Conservation (phyloP, 2,329 filamentous ascomycete genomes). For the Nothomitra cinnamomea region DNA sequence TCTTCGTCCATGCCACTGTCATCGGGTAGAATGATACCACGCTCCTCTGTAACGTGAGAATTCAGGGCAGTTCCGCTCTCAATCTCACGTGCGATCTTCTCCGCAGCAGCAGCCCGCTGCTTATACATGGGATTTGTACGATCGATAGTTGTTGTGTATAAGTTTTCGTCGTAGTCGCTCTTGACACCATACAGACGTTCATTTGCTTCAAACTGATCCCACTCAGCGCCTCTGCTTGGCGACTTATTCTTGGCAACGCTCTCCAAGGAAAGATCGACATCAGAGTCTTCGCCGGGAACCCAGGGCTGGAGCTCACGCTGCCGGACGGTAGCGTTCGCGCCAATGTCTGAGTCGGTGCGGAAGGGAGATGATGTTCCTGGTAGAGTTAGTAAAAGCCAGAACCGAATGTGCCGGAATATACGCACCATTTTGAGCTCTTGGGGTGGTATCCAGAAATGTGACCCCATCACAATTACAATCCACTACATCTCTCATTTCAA, state of each 20-base stretch:
- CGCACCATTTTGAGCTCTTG: conserved; percentile 4
- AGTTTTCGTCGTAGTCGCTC: conserved; percentile 83
- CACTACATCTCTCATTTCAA: conserved; percentile 42
- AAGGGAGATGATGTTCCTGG: conserved; percentile 53
- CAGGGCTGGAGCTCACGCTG: conserved; percentile 70
- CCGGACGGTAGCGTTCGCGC: conserved; percentile 47
- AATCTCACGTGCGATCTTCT: conserved; percentile 77
- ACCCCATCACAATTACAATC: conserved; percentile 39
- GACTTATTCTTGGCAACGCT: conserved; percentile 18
- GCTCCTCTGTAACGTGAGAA: conserved; percentile 77
- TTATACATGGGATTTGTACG: conserved; percentile 68
- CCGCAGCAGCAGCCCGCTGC: conserved; percentile 60
- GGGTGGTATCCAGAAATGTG: conserved; percentile 26
- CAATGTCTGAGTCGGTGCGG: conserved; percentile 78
- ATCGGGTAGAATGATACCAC: conserved; percentile 47
- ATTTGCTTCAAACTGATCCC: conserved; percentile 93
- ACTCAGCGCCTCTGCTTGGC: conserved; percentile 31
- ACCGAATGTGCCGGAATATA: not conserved
- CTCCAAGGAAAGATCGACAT: conserved; percentile 56
- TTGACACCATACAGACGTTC: conserved; percentile 73
- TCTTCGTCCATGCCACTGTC: conserved; percentile 67
- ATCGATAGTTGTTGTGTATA: conserved; percentile 87
- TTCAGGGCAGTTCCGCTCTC: conserved; percentile 59
- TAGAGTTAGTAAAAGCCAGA: not conserved
- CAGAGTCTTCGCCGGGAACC: conserved; percentile 48